Conservation (phyloP, 805 yeast genomes). For the Metschnikowia lochheadii region DNA sequence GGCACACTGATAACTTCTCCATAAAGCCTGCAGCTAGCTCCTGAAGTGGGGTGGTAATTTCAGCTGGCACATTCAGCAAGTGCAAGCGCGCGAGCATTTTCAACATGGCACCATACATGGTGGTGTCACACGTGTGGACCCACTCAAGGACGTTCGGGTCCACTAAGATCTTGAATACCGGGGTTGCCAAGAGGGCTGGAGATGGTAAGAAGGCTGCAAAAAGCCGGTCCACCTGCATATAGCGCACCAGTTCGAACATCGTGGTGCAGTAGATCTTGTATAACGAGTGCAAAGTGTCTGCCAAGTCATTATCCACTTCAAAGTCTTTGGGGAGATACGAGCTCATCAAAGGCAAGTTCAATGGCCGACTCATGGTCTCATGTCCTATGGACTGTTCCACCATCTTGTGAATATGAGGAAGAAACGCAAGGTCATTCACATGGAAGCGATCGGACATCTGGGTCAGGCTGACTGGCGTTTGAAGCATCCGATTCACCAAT, state of each 20-base stretch:
- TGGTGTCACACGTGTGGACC: slow-evolving; percentile 64
- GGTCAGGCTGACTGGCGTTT: slow-evolving; percentile 19
- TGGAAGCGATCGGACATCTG: slow-evolving; percentile 17
- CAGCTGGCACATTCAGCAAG: slow-evolving; percentile 47
- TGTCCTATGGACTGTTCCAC: slow-evolving; percentile 17
- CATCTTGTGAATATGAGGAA: slow-evolving; percentile 27
- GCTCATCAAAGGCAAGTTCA: slow-evolving; percentile 37
- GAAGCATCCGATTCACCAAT: not conserved
- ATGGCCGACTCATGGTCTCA: slow-evolving; percentile 13
- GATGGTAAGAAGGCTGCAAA: slow-evolving; percentile 51
- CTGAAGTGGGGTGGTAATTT: slow-evolving; percentile 51
- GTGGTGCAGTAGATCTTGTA: slow-evolving; percentile 63
- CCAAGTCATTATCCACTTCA: slow-evolving; percentile 48
- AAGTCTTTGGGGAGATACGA: slow-evolving; percentile 41
- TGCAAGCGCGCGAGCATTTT: slow-evolving; percentile 61
- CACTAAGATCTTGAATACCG: slow-evolving; percentile 55
- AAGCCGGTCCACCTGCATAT: slow-evolving; percentile 60
- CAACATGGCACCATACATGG: slow-evolving; percentile 52
- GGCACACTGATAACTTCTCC: slow-evolving; percentile 39
- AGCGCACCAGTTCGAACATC: slow-evolving; percentile 62
- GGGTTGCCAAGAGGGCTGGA: slow-evolving; percentile 53
- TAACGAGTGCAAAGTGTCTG: slow-evolving; percentile 56
- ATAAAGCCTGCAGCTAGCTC: slow-evolving; percentile 49
- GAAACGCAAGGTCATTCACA: slow-evolving; percentile 22
- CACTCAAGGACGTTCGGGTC: slow-evolving; percentile 50